Base-by-base conservation (phyloP, 805 yeast species). In the Saccharomyces jurei region DNA sequence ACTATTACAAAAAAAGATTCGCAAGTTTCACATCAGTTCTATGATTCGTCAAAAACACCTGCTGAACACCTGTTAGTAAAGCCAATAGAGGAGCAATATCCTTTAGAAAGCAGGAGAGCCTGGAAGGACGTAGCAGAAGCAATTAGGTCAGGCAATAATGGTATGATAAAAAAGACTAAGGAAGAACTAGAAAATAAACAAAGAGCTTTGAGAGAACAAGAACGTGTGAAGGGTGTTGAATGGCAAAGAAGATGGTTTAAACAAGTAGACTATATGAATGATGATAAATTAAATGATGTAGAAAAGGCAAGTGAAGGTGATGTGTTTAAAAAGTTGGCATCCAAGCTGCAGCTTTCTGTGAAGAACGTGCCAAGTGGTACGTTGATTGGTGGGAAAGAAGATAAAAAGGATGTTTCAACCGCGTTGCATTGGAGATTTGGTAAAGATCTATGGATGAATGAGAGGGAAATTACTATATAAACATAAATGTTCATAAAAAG, bases 111-210 rank as follows among this genome's bases (percentile, higher is more conserved):
- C 55, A 85, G 97, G 74, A 81, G 76, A 63, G 97, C 97, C 13
- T 92, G 99, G 99, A 63, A 68, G 51, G 80, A 83, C 60, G 98
- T 94, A 27, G 96, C 97, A 0, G 88, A 78, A 9, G 98, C 98
- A 14, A 86, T 90, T 63, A 81, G 78, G 55, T 71, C 73, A 25
- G 87, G 92, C 48, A 86, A 90, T 69, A 89, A 80, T 72, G 88
- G 87, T 62, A 71, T 78, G 59, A 90, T 92, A 61, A 84, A 84
- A 66, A 74, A 76, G 59, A 87, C 86, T 64, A 92, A 92, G 75
- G 75, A 90, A 14, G 73, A 75, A 66, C 79, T 94, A 60, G 99
- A 92, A 74, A 86, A 87, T 64, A 80, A 76, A 26, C 97, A 92
- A 75, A 84, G 99, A 67, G 90, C 82, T 49, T 67, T 86, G 71